Evolutionary conservation across 2,329 filamentous ascomycete species (phyloP), one percentile per base, ranked within the genome.

Genomic region (Trichoderma hamatum): DNA sequence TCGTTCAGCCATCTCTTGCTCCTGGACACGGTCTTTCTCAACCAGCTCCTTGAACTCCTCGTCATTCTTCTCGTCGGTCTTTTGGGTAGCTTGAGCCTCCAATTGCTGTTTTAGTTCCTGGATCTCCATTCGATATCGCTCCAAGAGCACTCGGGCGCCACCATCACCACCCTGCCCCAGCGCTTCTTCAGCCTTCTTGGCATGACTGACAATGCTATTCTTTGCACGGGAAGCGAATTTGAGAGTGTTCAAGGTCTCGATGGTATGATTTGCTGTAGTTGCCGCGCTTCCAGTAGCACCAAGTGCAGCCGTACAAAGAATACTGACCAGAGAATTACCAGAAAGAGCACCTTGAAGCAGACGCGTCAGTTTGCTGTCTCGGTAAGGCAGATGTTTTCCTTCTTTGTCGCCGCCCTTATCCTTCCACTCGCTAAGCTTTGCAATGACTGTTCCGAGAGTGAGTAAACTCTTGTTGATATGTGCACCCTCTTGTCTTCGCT

Each of bases 381-480:
- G 88, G 80, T 98, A 99, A 3, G 96, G 96, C 72, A 99, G 80
- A 85, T 99, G 96, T 78, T 97, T 97, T 61, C 88, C 91, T 73
- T 97, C 92, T 76, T 94, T 94, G 75, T 96, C 93, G 19, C 81
- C 85, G 6, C 85, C 83, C 79, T 94, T 95, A 52, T 97, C 92
- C 77, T 96, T 97, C 75, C 91, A 89, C 67, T 93, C 93, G 1
- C 95, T 96, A n/a, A 99, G 84, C 72, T 92, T 92, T 13, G 93
- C 92, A 77, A 99, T 97, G 75, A 99, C 96, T 1, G 93, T 99
- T 63, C 96, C 96, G 3, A 99, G 84, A 0, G 96, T 99, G 69
- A 99, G 88, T 76, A 99, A 82, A 79, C 94, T 97, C 82, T 98
- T 98, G 84, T 99, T 99, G 82, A 99, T 99, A 78, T 99, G 96